phyloP scores from a whole-genome alignment of 805 yeast species.

The Soucietia sequanensis region DNA sequence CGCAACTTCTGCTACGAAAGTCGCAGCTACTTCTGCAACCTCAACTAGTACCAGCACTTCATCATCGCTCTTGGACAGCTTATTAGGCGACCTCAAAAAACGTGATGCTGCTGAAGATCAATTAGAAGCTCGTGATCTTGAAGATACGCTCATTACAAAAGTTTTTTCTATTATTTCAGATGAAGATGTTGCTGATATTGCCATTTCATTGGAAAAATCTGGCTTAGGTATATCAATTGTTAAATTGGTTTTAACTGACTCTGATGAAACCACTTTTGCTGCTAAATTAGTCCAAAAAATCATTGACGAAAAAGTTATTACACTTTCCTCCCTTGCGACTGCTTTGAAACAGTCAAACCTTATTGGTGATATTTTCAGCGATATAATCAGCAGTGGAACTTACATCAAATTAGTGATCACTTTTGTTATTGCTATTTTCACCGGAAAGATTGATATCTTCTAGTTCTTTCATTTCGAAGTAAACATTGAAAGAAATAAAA shows the following conservation, averaged over 20 bases:
- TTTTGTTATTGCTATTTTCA: slow-evolving; percentile 2
- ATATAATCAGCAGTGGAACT: neutral
- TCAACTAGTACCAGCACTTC: neutral
- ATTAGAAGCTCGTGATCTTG: neutral
- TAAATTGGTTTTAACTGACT: slow-evolving; percentile 19
- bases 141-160: neutral
- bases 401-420: neutral
- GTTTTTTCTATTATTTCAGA: slow-evolving; percentile 3
- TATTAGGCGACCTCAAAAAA: slow-evolving; percentile 8
- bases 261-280: slow-evolving; percentile 18
- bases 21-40: slow-evolving; percentile 2
- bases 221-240: slow-evolving; percentile 30
- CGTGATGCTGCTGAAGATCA: slow-evolving; percentile 8
- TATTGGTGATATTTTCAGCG: neutral
- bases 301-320: slow-evolving; percentile 17
- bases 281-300: slow-evolving; percentile 22
- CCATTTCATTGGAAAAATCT: slow-evolving; percentile 26
- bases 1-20: neutral
- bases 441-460: neutral
- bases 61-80: neutral
- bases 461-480: too few species aligned
- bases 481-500: too few species aligned
- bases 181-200: slow-evolving; percentile 15
- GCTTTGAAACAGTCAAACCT: neutral
- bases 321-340: slow-evolving; percentile 4